Conservation (phyloP, 805 yeast genomes). For the Nakazawaea ernobii region DNA sequence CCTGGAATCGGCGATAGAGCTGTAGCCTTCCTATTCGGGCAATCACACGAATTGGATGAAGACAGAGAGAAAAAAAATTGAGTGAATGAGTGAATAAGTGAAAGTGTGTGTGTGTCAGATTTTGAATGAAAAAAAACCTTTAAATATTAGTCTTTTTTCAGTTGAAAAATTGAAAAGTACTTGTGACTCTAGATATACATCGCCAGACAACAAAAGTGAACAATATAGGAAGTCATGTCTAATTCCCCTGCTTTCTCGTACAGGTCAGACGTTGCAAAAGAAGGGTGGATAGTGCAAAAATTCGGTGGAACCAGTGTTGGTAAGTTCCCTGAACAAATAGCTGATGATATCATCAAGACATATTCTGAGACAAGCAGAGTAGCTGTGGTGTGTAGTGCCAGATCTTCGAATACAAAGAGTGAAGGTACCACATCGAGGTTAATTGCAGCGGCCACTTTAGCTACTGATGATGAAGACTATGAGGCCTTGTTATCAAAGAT, state of each 20-base stretch:
- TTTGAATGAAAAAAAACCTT: neutral
- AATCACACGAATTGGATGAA: too few relatives aligned
- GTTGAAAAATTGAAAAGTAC: neutral
- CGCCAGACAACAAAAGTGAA: neutral
- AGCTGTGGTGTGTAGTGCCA: slow-evolving; percentile 94
- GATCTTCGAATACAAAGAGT: slow-evolving; percentile 84
- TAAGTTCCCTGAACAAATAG: slow-evolving; percentile 82
- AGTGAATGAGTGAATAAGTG: too few relatives aligned
- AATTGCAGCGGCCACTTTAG: slow-evolving; percentile 75
- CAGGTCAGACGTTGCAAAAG: slow-evolving; percentile 6
- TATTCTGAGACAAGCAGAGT: slow-evolving; percentile 59
- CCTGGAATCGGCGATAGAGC: neutral
- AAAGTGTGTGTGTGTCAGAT: too few relatives aligned
- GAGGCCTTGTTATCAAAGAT: slow-evolving; percentile 56
- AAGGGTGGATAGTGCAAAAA: slow-evolving; percentile 79
- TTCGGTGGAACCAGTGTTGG: slow-evolving; percentile 98
- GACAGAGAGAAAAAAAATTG: too few relatives aligned
- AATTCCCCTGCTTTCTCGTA: slow-evolving; percentile 10
- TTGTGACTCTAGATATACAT: neutral
- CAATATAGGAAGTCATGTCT: neutral
- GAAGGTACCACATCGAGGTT: slow-evolving; percentile 95
- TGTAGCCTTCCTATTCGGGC: neutral
- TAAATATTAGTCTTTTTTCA: neutral
- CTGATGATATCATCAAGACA: slow-evolving; percentile 73
- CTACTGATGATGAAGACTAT: slow-evolving; percentile 57